phyloP scores from a whole-genome alignment of 495 filamentous ascomycete genomes.

The Parachaetomium inaequale region DNA sequence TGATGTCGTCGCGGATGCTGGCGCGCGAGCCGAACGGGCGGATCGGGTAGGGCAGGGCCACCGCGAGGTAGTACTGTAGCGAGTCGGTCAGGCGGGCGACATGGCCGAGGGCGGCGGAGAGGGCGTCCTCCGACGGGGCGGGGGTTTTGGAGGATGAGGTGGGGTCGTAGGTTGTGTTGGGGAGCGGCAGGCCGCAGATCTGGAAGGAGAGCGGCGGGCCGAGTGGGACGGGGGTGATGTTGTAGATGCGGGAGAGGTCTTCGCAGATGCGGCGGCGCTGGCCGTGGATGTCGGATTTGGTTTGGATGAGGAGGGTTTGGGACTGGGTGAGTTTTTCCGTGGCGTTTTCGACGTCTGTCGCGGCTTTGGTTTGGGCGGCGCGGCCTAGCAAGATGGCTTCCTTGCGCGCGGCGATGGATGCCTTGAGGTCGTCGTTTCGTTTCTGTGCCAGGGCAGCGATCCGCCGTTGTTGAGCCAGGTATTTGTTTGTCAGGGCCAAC shows the following conservation, averaged over 20 bases:
- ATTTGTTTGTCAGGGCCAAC: slow-evolving; percentile 54
- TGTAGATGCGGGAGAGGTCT: slow-evolving; percentile 72
- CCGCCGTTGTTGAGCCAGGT: slow-evolving; percentile 60
- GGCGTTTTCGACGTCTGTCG: slow-evolving; percentile 52
- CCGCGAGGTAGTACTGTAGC: slow-evolving; percentile 76
- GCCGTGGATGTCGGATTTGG: slow-evolving; percentile 61
- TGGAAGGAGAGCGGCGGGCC: slow-evolving; percentile 64
- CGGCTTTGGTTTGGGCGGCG: slow-evolving; percentile 53
- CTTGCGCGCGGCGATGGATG: slow-evolving; percentile 61
- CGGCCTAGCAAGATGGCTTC: slow-evolving; percentile 63
- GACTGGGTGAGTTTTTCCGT: slow-evolving; percentile 57
- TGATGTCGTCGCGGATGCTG: slow-evolving; percentile 76
- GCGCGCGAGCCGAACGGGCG: slow-evolving; percentile 66
- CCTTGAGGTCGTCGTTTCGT: slow-evolving; percentile 58
- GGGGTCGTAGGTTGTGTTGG: slow-evolving; percentile 68
- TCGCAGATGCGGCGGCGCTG: slow-evolving; percentile 85
- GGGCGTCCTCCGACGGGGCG: slow-evolving; percentile 51
- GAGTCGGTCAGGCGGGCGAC: slow-evolving; percentile 72
- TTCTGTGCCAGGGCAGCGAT: slow-evolving; percentile 57
- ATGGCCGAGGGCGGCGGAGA: slow-evolving; percentile 79
- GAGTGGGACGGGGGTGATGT: slow-evolving; percentile 62
- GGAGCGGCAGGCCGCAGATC: slow-evolving; percentile 69
- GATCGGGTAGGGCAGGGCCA: slow-evolving; percentile 79
- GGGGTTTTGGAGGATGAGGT: slow-evolving; percentile 16
- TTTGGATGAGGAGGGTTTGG: slow-evolving; percentile 50